A percentile compares a stretch with the other conserved stretches of the same genome.
Conservation (phyloP, 2,329 filamentous ascomycete species). For the Daldinia eschscholtzii region DNA sequence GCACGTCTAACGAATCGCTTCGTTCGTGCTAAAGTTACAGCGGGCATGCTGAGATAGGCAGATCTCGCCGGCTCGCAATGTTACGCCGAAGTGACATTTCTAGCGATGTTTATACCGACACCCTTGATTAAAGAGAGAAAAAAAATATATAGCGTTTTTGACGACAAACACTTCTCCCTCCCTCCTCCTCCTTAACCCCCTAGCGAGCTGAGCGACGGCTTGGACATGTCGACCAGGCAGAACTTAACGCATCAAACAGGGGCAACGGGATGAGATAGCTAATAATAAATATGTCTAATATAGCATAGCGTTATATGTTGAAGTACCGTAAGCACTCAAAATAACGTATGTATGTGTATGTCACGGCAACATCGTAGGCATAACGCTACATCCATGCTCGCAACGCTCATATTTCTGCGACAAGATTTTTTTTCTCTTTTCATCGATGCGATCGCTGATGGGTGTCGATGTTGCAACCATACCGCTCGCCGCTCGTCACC, state of each 20-base stretch:
- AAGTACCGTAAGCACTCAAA: slow-evolving; percentile 44
- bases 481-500: slow-evolving; percentile 6
- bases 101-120: slow-evolving; percentile 38
- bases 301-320: slow-evolving; percentile 19
- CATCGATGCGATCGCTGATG: slow-evolving; percentile 26
- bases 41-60: slow-evolving; percentile 43
- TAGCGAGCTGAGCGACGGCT: slow-evolving; percentile 8
- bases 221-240: slow-evolving; percentile 2
- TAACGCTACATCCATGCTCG: slow-evolving; percentile 33
- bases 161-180: slow-evolving; percentile 18
- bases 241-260: background rate
- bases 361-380: slow-evolving; percentile 40
- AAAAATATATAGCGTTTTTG: slow-evolving; percentile 8
- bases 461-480: slow-evolving; percentile 18
- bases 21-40: slow-evolving; percentile 38
- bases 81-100: slow-evolving; percentile 40
- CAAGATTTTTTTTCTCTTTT: slow-evolving; percentile 24
- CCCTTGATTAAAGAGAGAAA: slow-evolving; percentile 22
- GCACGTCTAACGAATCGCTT: slow-evolving; percentile 39
- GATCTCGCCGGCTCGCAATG: slow-evolving; percentile 44
- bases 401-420: slow-evolving; percentile 38
- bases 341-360: slow-evolving; percentile 36
- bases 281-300: slow-evolving; percentile 41
- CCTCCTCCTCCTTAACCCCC: background rate
- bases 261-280: slow-evolving; percentile 34